Evolutionary conservation across 2,329 filamentous ascomycete species (phyloP).

Genomic region (Aspergillus sp.): DNA sequence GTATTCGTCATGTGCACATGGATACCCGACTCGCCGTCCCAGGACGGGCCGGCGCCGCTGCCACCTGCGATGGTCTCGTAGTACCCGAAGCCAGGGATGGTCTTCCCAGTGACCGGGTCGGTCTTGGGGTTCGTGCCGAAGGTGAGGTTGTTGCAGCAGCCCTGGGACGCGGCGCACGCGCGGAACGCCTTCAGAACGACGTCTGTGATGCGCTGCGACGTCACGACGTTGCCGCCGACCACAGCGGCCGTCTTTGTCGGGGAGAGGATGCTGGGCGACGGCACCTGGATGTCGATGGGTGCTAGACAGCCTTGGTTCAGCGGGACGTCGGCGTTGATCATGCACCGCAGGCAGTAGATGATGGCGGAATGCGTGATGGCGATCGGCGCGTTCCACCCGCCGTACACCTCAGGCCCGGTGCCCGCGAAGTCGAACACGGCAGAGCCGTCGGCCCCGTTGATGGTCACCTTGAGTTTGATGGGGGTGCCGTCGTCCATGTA

Average conservation of each 20-base stretch:
- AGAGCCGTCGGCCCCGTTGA: constrained; percentile 70
- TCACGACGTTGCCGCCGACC: constrained; percentile 79
- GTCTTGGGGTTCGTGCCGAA: constrained; percentile 74
- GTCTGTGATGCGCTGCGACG: constrained; percentile 75
- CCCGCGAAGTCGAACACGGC: constrained; percentile 76
- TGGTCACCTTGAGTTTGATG: constrained; percentile 71
- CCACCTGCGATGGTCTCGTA: constrained; percentile 86
- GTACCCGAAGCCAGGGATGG: constrained; percentile 77
- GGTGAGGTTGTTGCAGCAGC: constrained; percentile 80
- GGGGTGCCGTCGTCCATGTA: constrained; percentile 86
- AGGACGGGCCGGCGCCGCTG: constrained; percentile 70
- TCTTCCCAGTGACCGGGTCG: constrained; percentile 51
- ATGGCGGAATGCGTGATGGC: constrained; percentile 81
- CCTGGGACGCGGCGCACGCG: constrained; percentile 75
- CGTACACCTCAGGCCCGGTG: constrained; percentile 76
- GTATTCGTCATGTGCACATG: constrained; percentile 90
- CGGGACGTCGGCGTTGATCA: constrained; percentile 79
- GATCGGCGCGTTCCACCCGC: constrained; percentile 76
- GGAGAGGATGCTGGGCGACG: constrained; percentile 67
- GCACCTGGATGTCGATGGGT: constrained; percentile 70
- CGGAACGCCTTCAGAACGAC: constrained; percentile 77
- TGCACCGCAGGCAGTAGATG: constrained; percentile 78
- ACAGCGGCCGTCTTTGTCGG: constrained; percentile 76
- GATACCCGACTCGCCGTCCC: constrained; percentile 73
- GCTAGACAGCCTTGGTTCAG: constrained; percentile 82